A percentile compares a stretch with the other conserved stretches of the same genome.
Conservation (phyloP, 148 eudicot genomes). For the Arbutus unedo region DNA sequence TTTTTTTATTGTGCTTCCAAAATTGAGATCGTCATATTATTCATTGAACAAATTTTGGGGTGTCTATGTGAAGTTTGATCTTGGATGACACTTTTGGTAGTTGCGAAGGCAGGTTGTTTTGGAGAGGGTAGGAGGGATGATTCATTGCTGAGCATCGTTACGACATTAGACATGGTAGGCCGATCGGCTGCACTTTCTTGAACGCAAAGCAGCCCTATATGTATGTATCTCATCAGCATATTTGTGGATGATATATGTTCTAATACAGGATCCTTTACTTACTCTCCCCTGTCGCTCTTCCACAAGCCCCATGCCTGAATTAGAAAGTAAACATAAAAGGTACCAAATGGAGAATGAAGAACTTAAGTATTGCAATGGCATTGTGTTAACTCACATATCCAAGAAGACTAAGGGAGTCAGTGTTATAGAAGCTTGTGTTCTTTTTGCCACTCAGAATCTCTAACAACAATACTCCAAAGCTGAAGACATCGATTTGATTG, state of each 20-base stretch:
- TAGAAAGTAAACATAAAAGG: too few relatives aligned
- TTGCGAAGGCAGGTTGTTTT: background rate
- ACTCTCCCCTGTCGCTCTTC: too few relatives aligned
- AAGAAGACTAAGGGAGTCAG: background rate
- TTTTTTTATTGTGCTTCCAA: background rate
- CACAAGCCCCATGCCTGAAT: too few relatives aligned
- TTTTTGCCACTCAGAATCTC: background rate
- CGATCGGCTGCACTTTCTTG: conserved; percentile 5
- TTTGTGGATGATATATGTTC: background rate
- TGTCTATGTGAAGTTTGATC: too few relatives aligned
- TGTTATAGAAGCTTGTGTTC: background rate
- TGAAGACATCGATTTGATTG: conserved; percentile 10
- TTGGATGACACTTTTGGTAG: too few relatives aligned
- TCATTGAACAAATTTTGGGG: too few relatives aligned
- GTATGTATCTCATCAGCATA: conserved; percentile 4
- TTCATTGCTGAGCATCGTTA: too few relatives aligned
- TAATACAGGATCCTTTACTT: too few relatives aligned
- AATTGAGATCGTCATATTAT: background rate
- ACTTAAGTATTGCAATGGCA: background rate
- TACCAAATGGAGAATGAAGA: too few relatives aligned
- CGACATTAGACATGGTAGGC: too few relatives aligned
- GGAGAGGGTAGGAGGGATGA: background rate
- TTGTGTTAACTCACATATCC: background rate
- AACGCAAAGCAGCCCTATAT: conserved; percentile 15
- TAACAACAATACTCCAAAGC: background rate